Base-by-base conservation (phyloP, 1,284 basidiomycete genomes). In the Vanrija pseudolonga region DNA sequence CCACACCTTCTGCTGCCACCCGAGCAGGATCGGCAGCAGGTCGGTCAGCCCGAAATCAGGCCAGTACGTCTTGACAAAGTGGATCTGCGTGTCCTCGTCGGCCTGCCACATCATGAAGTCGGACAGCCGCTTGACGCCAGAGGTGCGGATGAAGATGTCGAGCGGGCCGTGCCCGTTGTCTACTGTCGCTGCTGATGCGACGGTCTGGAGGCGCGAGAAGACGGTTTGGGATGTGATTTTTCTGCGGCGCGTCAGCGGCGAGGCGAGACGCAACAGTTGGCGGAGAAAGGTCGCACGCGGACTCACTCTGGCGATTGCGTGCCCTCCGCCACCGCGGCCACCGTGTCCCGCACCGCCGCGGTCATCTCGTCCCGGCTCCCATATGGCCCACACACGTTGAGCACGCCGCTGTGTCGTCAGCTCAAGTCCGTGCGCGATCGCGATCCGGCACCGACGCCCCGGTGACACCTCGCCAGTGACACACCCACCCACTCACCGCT, bases 381-480 rank as follows among this genome's bases (percentile, higher is more conserved):
- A 68, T 98, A 99, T 0, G 96, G 89, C 80, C 95, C 93, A 76
- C 91, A 95, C 14, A 99, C 80, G 67, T 99, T 98, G 43, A 99
- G 80, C 36, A 94, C 87, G 1, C 90, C 87, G 39, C 91, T 95
- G 50, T 22, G 32, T 14, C 32, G 32, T 32, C 32, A 32, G 32
- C 26, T 6, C 7, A 14, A 12, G 32, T 15, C 40, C 11, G 11
- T 47, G 24, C 24, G 44, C 37, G 43, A 8, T 18, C 9, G 24
- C 9, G 5, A 26, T 9, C 24, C 24, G 24, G 5, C 24, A 5
- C 9, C 4, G 9, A 26, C 24, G 32, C 12, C 8, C 8, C 8
- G 12, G 32, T 32, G 2, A 32, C 32, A 32, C 32, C 32, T 9
- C 9, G 9, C 12, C 32, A 12, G 20, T 32, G 40, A 52, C 15